Percentiles rank a stretch among this genome's conserved stretches.
phyloP scores from a whole-genome alignment of 2,329 filamentous ascomycete genomes.

The Aspergillus versicolor region DNA sequence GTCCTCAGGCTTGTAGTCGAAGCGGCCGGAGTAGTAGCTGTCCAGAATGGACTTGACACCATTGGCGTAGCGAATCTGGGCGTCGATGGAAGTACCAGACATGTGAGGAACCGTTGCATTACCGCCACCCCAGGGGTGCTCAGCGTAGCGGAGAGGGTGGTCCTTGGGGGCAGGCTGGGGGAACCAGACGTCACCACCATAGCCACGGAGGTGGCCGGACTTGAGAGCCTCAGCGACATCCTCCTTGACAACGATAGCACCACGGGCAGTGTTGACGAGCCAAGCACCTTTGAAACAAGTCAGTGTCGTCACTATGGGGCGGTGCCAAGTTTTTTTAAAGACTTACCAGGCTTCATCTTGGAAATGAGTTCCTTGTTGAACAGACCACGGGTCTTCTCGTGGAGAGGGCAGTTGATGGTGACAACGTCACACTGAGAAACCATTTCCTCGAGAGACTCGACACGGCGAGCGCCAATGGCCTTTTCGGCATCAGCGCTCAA shows the following conservation, averaged over 20 bases:
- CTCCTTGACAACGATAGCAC: conserved; percentile 99
- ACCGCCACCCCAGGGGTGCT: conserved; percentile 93
- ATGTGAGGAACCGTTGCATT: conserved; percentile 99
- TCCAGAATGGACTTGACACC: conserved; percentile 88
- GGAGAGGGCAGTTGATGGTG: conserved; percentile 98
- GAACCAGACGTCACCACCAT: conserved; percentile 70
- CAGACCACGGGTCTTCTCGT: conserved; percentile 93
- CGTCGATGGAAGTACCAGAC: conserved; percentile 97
- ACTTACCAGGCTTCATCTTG: conserved; percentile 95
- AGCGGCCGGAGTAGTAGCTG: conserved; percentile 81
- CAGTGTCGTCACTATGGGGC: conserved; percentile 6
- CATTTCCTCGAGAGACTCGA: conserved; percentile 89
- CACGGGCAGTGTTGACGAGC: conserved; percentile 98
- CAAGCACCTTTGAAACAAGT: conserved; percentile 65
- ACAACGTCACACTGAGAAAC: conserved; percentile 91
- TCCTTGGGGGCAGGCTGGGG: conserved; percentile 93
- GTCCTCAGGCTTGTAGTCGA: conserved; percentile 88
- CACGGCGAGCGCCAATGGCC: conserved; percentile 92
- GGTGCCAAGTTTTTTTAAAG: background rate
- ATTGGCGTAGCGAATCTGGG: conserved; percentile 86
- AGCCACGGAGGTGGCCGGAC: conserved; percentile 67
- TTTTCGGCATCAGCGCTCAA: conserved; percentile 80
- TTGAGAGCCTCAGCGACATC: conserved; percentile 93
- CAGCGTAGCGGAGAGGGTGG: conserved; percentile 86
- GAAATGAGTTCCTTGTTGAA: conserved; percentile 98